A percentile compares a stretch with the other conserved stretches of the same genome.
phyloP scores from a whole-genome alignment of 352 stramenopile genomes.

The Pythium sukuiense region DNA sequence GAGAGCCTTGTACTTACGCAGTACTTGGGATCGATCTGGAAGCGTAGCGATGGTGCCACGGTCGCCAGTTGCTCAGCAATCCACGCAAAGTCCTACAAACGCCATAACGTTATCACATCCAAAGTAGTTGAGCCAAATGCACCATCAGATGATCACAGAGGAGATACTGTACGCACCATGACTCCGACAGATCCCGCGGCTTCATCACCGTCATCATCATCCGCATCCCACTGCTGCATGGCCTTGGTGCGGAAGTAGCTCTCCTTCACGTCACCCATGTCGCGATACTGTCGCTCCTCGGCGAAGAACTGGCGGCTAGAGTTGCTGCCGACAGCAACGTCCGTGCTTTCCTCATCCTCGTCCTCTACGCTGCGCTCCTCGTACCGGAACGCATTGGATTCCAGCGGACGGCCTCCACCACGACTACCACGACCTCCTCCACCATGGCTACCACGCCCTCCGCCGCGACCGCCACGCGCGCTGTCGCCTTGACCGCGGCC shows the following conservation, averaged over 20 bases:
- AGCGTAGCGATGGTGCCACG: conserved; percentile 51
- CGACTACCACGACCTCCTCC: conserved; percentile 12
- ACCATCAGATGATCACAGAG: neutral
- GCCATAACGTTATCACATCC: neutral
- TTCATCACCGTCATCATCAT: conserved; percentile 39
- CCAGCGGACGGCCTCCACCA: conserved; percentile 33
- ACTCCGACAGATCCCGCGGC: conserved; percentile 27
- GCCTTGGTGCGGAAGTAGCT: conserved; percentile 63
- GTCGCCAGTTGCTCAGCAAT: conserved; percentile 55
- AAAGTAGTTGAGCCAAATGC: neutral
- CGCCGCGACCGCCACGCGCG: conserved; percentile 25
- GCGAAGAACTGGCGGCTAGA: conserved; percentile 62
- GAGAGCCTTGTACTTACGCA: conserved; percentile 61
- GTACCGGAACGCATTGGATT: conserved; percentile 77
- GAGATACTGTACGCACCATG: neutral
- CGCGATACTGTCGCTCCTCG: conserved; percentile 54
- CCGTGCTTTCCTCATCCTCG: conserved; percentile 16
- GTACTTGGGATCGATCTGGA: conserved; percentile 74
- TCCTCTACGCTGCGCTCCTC: conserved; percentile 34
- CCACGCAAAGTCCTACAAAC: conserved; percentile 67
- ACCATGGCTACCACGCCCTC: conserved; percentile 14
- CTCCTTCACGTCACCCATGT: conserved; percentile 32
- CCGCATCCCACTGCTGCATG: conserved; percentile 71
- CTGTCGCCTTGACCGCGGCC: conserved; percentile 36
- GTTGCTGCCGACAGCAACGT: conserved; percentile 4